A percentile compares a stretch with the other conserved stretches of the same genome.
Evolutionary conservation across 1,284 basidiomycete genomes (phyloP).

Genomic region (Heterobasidion parviporum): DNA sequence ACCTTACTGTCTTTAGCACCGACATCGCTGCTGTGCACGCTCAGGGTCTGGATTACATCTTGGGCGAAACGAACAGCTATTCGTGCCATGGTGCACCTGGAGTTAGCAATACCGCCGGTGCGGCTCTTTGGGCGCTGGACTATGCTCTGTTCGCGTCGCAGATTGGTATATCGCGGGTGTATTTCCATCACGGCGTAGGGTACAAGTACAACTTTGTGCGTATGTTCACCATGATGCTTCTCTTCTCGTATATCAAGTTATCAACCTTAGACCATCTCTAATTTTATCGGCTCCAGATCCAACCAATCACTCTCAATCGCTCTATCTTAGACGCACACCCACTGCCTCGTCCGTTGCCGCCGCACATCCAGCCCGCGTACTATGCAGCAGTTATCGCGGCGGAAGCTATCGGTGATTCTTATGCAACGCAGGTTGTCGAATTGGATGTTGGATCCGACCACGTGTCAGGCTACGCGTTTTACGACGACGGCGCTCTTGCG

Average conservation of each 20-base stretch:
- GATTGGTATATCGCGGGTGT: slow-evolving; percentile 26
- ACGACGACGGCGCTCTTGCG: slow-evolving; percentile 33
- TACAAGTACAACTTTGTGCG: slow-evolving; percentile 36
- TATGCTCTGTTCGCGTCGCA: slow-evolving; percentile 44
- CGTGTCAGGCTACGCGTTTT: slow-evolving; percentile 58
- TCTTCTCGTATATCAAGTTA: not conserved
- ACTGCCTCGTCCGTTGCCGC: slow-evolving; percentile 35
- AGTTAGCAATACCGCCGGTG: slow-evolving; percentile 62
- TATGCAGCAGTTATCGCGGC: slow-evolving; percentile 47
- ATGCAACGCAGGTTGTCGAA: slow-evolving; percentile 39
- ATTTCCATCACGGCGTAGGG: slow-evolving; percentile 36
- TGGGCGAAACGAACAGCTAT: slow-evolving; percentile 35
- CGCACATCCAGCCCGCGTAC: slow-evolving; percentile 54
- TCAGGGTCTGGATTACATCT: slow-evolving; percentile 46
- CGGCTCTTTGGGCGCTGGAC: slow-evolving; percentile 62
- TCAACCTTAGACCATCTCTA: not conserved
- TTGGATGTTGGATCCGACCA: slow-evolving; percentile 37
- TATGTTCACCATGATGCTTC: not conserved
- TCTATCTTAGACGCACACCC: slow-evolving; percentile 43
- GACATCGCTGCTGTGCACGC: slow-evolving; percentile 41
- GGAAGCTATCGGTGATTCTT: slow-evolving; percentile 32
- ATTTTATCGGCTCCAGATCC: slow-evolving; percentile 29
- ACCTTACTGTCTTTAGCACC: slow-evolving; percentile 38
- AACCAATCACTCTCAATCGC: slow-evolving; percentile 42
- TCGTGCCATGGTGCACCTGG: slow-evolving; percentile 52